phyloP scores from a whole-genome alignment of 2,329 filamentous ascomycete genomes.

The Claviceps africana region DNA sequence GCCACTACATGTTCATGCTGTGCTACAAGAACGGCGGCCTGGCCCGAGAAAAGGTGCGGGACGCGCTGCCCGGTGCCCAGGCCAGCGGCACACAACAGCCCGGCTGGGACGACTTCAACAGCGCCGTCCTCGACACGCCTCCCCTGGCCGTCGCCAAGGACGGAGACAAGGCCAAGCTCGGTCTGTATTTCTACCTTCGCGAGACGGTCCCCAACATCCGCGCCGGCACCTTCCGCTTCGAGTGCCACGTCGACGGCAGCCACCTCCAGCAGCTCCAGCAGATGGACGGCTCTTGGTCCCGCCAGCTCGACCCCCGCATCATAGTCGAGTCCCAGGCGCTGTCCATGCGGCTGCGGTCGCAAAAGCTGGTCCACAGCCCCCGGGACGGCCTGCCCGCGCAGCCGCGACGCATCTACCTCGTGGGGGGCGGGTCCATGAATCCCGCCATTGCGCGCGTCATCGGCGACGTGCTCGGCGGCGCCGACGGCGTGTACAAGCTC shows the following conservation, averaged over 20 bases:
- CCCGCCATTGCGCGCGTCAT: conserved; percentile 73
- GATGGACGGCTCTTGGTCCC: conserved; percentile 28
- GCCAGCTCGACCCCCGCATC: conserved; percentile 59
- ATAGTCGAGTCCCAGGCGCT: conserved; percentile 95
- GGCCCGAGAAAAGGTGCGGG: conserved; percentile 78
- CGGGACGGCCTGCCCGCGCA: conserved; percentile 54
- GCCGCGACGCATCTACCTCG: conserved; percentile 80
- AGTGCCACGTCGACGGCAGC: conserved; percentile 40
- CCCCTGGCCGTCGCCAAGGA: conserved; percentile 48
- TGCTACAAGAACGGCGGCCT: conserved; percentile 98
- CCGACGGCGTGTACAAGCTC: conserved; percentile 81
- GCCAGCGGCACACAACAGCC: conserved; percentile 14
- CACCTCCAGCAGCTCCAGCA: conserved; percentile 25
- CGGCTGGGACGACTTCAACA: conserved; percentile 72
- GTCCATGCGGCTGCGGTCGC: conserved; percentile 74
- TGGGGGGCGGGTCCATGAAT: conserved; percentile 84
- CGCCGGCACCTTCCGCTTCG: conserved; percentile 77
- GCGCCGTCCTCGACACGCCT: conserved; percentile 50
- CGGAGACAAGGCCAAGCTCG: conserved; percentile 58
- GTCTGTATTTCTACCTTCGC: conserved; percentile 86
- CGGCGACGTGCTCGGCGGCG: conserved; percentile 76
- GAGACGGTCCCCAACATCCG: conserved; percentile 91
- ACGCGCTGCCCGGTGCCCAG: conserved; percentile 49
- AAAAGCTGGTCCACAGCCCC: conserved; percentile 53
- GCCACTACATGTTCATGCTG: conserved; percentile 99